Conservation (phyloP, 2,329 filamentous ascomycete species). For the Arthroderma sp. region DNA sequence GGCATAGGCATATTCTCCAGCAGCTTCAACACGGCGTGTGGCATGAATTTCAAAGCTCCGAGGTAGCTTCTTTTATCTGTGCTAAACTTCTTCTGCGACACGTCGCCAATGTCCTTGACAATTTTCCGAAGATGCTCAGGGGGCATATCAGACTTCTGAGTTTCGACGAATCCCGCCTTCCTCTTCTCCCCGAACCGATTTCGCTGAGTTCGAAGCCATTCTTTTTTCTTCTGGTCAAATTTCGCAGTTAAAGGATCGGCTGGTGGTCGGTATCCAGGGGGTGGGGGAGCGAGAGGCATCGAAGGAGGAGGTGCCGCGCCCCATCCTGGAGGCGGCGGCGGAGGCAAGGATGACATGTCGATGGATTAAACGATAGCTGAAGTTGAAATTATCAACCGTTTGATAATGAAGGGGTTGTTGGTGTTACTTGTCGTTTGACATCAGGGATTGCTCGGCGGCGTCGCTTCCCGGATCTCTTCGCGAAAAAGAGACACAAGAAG, state of each 20-base stretch:
- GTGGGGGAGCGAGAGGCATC: conserved; percentile 54
- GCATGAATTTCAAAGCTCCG: conserved; percentile 97
- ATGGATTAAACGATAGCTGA: background rate
- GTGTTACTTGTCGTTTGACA: no score
- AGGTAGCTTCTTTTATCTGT: conserved; percentile 97
- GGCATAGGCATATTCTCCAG: conserved; percentile 99
- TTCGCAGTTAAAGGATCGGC: conserved; percentile 78
- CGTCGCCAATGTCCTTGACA: conserved; percentile 95
- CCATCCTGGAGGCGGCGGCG: conserved; percentile 58
- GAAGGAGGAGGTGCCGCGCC: conserved; percentile 39
- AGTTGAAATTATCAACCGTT: background rate
- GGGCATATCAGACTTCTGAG: conserved; percentile 96
- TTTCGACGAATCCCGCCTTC: conserved; percentile 91
- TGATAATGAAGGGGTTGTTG: no score
- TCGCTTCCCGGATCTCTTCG: background rate
- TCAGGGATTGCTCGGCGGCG: no score
- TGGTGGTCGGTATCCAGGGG: conserved; percentile 70
- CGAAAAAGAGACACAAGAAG: background rate
- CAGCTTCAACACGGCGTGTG: conserved; percentile 90
- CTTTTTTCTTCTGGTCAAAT: conserved; percentile 96
- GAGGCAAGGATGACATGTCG: conserved; percentile 47
- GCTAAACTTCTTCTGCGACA: conserved; percentile 98
- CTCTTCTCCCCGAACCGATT: conserved; percentile 95
- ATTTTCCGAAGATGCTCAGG: conserved; percentile 97
- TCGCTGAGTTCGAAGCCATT: conserved; percentile 86